Evolutionary conservation across 306 rosid genomes (phyloP).

Genomic region (Psophocarpus tetragonolobus): DNA sequence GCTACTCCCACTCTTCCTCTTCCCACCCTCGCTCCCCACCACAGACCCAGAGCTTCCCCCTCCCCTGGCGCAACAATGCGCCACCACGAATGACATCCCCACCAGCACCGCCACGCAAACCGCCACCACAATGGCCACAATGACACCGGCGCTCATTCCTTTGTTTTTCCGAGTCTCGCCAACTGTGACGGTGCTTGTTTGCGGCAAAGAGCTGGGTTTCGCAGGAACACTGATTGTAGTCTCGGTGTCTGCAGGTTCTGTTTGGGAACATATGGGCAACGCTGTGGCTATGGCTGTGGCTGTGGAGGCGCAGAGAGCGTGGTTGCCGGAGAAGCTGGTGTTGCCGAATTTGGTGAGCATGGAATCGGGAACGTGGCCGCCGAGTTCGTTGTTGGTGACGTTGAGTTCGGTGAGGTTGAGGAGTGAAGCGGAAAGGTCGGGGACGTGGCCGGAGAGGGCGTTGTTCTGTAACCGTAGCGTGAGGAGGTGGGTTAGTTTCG

Average conservation of each 20-base stretch:
- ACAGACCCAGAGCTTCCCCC: slow-evolving; percentile 50
- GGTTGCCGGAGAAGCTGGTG: slow-evolving; percentile 74
- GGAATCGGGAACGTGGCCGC: slow-evolving; percentile 64
- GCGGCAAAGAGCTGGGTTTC: slow-evolving; percentile 75
- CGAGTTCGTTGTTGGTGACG: slow-evolving; percentile 74
- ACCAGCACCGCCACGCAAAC: slow-evolving; percentile 63
- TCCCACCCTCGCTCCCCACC: slow-evolving; percentile 69
- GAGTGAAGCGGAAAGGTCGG: slow-evolving; percentile 64
- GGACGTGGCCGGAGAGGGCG: slow-evolving; percentile 64
- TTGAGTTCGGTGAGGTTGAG: slow-evolving; percentile 64
- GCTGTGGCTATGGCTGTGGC: too few relatives aligned
- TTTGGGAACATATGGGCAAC: slow-evolving; percentile 62
- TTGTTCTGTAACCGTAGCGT: slow-evolving; percentile 88
- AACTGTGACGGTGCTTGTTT: slow-evolving; percentile 42
- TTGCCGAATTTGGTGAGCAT: slow-evolving; percentile 63
- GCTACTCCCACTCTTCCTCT: slow-evolving; percentile 76
- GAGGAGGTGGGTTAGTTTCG: slow-evolving; percentile 53
- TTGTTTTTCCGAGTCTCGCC: slow-evolving; percentile 6
- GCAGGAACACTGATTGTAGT: slow-evolving; percentile 57
- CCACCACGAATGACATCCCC: slow-evolving; percentile 64
- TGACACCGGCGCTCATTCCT: slow-evolving; percentile 60
- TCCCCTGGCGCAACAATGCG: slow-evolving; percentile 68
- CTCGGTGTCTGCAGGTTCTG: slow-evolving; percentile 25
- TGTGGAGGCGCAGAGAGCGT: slow-evolving; percentile 71
- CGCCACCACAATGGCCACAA: slow-evolving; percentile 80